phyloP scores from a whole-genome alignment of 2,329 filamentous ascomycete species.

The Thermomyces lanuginosus region DNA sequence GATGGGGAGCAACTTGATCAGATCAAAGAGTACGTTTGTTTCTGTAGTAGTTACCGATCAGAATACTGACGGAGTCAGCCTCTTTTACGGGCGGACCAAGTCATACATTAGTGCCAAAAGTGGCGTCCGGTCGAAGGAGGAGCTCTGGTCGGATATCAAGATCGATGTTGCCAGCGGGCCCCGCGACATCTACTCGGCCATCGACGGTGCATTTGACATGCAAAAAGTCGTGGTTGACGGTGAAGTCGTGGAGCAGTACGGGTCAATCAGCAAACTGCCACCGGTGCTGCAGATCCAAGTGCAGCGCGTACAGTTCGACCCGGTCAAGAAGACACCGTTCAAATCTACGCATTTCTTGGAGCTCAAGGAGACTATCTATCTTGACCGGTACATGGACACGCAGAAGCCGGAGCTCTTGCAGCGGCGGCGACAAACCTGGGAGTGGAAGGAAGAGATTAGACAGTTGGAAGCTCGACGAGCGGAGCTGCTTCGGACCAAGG shows the following conservation, averaged over 20 bases:
- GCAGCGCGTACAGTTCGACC: slow-evolving; percentile 61
- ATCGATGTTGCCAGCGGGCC: slow-evolving; percentile 42
- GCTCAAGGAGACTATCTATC: slow-evolving; percentile 64
- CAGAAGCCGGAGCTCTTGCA: slow-evolving; percentile 45
- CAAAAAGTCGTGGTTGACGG: slow-evolving; percentile 55
- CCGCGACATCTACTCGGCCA: slow-evolving; percentile 61
- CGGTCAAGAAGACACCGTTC: slow-evolving; percentile 39
- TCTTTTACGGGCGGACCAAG: slow-evolving; percentile 35
- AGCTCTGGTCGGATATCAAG: slow-evolving; percentile 47
- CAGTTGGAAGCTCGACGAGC: slow-evolving; percentile 34
- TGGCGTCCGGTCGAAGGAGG: slow-evolving; percentile 34
- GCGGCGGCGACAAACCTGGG: slow-evolving; percentile 56
- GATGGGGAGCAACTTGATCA: slow-evolving; percentile 66
- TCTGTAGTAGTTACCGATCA: slow-evolving; percentile 2
- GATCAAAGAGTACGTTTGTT: slow-evolving; percentile 44
- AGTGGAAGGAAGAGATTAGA: slow-evolving; percentile 48
- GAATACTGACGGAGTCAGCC: slow-evolving; percentile 15
- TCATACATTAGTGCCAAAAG: slow-evolving; percentile 31
- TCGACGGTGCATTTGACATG: slow-evolving; percentile 72
- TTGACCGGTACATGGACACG: slow-evolving; percentile 70
- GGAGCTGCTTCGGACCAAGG: slow-evolving; percentile 25
- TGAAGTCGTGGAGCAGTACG: slow-evolving; percentile 44
- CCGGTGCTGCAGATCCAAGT: slow-evolving; percentile 82
- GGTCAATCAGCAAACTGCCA: slow-evolving; percentile 58
- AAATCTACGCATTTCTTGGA: slow-evolving; percentile 66